These are phyloP conservation scores for Pyrenochaeta sp. DNA, from an alignment of 2,329 filamentous ascomycete species.

Conservation along the genomic window DNA sequence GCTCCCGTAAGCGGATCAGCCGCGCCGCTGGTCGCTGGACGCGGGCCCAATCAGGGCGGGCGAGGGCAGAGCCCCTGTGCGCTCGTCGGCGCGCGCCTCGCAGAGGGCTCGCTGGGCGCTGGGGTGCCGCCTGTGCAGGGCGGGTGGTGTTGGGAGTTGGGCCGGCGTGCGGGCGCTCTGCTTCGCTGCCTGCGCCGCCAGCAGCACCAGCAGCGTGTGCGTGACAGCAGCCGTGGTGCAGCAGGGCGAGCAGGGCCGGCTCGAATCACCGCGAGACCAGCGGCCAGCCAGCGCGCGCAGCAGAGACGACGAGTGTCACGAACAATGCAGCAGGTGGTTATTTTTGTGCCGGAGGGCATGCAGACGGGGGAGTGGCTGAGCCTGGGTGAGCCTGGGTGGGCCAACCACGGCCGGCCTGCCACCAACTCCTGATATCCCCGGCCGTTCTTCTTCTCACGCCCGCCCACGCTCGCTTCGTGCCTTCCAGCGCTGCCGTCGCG, in stretches of 20 bases:
- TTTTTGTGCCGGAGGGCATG: constrained; percentile 33
- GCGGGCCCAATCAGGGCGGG: constrained; percentile 20
- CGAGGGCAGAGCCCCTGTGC: constrained; percentile 19
- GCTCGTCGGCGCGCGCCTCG: constrained; percentile 15
- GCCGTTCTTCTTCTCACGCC: constrained; percentile 6
- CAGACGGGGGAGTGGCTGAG: constrained; percentile 28
- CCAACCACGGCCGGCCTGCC: constrained; percentile 5
- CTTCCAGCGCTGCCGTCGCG: constrained; percentile 10
- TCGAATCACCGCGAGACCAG: constrained; percentile 12
- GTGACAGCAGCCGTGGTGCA: constrained; percentile 14
- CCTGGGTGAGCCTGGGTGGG: too few species aligned
- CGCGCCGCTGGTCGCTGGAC: constrained; percentile 23
- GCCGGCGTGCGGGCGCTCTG: constrained; percentile 1
- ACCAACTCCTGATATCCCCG: constrained; percentile 4
- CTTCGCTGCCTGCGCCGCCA: background rate
- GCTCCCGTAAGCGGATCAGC: constrained; percentile 36
- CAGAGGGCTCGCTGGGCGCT: constrained; percentile 1
- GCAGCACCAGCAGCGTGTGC: constrained; percentile 7
- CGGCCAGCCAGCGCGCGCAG: constrained; percentile 13
- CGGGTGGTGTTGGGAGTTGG: too few species aligned
- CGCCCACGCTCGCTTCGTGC: constrained; percentile 12
- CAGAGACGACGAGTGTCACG: constrained; percentile 32
- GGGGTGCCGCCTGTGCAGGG: too few species aligned
- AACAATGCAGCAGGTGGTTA: constrained; percentile 31
- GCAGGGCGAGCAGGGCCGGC: constrained; percentile 13